Conservation (phyloP, 1,284 basidiomycete genomes). For the Phaffia rhodozyma region DNA sequence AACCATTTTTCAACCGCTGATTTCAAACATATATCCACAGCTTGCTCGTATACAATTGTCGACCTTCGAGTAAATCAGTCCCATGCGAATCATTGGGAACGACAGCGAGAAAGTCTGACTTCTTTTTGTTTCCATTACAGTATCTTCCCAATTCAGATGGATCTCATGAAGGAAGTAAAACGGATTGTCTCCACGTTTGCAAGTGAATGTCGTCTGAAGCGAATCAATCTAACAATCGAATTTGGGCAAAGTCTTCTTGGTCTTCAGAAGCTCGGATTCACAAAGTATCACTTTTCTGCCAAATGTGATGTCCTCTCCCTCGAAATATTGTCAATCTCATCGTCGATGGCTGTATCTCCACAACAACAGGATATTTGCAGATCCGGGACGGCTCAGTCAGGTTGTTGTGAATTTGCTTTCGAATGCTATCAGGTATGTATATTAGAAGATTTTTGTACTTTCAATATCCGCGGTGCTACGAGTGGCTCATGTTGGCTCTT, state of each 20-base stretch:
- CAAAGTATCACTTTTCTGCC: not conserved
- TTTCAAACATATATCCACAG: not conserved
- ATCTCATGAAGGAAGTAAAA: too few species aligned
- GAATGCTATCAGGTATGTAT: slow-evolving; percentile 20
- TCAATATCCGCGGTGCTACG: too few species aligned
- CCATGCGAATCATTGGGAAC: too few species aligned
- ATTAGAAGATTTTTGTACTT: too few species aligned
- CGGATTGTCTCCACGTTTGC: not conserved
- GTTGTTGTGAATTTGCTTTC: slow-evolving; percentile 32
- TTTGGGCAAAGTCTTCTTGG: slow-evolving; percentile 11
- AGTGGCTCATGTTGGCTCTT: too few species aligned
- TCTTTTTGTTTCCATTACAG: too few species aligned
- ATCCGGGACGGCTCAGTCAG: slow-evolving; percentile 26
- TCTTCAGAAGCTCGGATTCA: not conserved
- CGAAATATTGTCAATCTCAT: slow-evolving; percentile 4
- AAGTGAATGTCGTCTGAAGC: slow-evolving; percentile 17
- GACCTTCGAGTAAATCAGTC: slow-evolving; percentile 1
- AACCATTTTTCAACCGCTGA: not conserved
- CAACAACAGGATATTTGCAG: slow-evolving; percentile 13
- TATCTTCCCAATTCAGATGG: too few species aligned
- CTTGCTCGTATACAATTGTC: slow-evolving; percentile 14
- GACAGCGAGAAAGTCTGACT: too few species aligned
- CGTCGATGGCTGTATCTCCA: too few species aligned
- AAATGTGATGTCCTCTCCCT: slow-evolving; percentile 27
- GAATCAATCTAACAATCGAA: slow-evolving; percentile 16